Percentiles rank a stretch among this genome's conserved stretches.
Conservation (phyloP, 2,329 filamentous ascomycete species). For the Neocucurbitaria cava region DNA sequence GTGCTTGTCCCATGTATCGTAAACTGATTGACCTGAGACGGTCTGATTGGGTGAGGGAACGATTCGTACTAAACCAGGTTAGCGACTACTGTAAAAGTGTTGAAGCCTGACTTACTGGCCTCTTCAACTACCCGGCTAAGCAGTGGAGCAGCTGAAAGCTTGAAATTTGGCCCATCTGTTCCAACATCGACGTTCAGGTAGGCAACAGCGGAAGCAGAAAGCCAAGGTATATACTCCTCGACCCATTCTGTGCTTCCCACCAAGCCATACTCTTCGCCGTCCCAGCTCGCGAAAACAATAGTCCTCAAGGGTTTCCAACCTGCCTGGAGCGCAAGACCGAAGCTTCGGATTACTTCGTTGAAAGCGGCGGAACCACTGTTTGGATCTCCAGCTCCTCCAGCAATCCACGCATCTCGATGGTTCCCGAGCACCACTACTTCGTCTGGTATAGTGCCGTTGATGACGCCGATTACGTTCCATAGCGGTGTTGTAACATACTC, state of each 20-base stretch:
- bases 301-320: slow-evolving; percentile 89
- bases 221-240: slow-evolving; percentile 85
- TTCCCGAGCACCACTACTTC: slow-evolving; percentile 93
- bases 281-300: slow-evolving; percentile 81
- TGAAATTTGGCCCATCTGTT: slow-evolving; percentile 69
- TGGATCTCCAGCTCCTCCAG: slow-evolving; percentile 82
- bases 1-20: slow-evolving; percentile 65
- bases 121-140: slow-evolving; percentile 76
- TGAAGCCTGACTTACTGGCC: slow-evolving; percentile 51
- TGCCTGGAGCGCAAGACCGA: slow-evolving; percentile 72
- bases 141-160: slow-evolving; percentile 73
- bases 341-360: slow-evolving; percentile 78
- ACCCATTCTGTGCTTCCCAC: slow-evolving; percentile 93
- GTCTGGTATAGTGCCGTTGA: slow-evolving; percentile 84
- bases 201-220: slow-evolving; percentile 74
- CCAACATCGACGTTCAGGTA: slow-evolving; percentile 89
- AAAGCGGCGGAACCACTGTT: slow-evolving; percentile 82
- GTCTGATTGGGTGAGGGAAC: slow-evolving; percentile 72
- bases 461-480: slow-evolving; percentile 84
- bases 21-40: slow-evolving; percentile 70
- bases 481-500: slow-evolving; percentile 59
- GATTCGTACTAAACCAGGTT: slow-evolving; percentile 30
- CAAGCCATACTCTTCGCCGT: slow-evolving; percentile 80
- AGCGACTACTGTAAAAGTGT: slow-evolving; percentile 3
- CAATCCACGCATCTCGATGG: slow-evolving; percentile 89